A percentile compares a stretch with the other conserved stretches of the same genome.
phyloP scores from a whole-genome alignment of 2,329 filamentous ascomycete species.

The Ceratocystis eucalypticola region DNA sequence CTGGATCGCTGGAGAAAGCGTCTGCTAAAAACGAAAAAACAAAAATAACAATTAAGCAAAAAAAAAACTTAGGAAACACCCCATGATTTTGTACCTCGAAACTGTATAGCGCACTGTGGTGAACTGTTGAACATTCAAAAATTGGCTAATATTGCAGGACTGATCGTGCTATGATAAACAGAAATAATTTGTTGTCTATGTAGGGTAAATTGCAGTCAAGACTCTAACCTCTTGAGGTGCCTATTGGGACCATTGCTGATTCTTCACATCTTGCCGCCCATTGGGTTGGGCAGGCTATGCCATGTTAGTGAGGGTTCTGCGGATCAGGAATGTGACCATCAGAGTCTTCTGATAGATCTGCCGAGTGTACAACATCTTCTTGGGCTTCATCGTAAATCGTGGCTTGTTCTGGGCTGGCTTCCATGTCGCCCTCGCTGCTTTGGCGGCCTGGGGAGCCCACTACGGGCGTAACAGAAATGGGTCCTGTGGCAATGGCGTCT shows the following conservation, averaged over 20 bases:
- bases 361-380: neutral
- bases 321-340: neutral
- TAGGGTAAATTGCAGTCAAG: neutral
- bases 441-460: neutral
- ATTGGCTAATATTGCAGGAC: neutral
- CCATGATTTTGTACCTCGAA: neutral
- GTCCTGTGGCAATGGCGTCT: neutral
- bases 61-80: slow-evolving; percentile 11
- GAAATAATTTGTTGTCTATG: neutral
- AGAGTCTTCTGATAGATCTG: neutral
- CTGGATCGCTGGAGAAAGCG: neutral
- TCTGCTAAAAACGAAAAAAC: slow-evolving; percentile 5
- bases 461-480: neutral
- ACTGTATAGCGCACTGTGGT: neutral
- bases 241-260: neutral
- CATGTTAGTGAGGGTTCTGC: neutral
- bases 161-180: neutral
- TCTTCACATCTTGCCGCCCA: neutral
- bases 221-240: neutral
- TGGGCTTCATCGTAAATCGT: neutral
- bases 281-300: neutral
- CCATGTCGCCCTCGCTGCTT: neutral
- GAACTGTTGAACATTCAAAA: too few species aligned
- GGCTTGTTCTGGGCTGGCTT: too few species aligned
- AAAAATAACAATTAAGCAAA: slow-evolving; percentile 11